These are phyloP conservation scores for Kwoniella bestiolae DNA, from an alignment of 768 basidiomycete genomes.

Conservation along the genomic window DNA sequence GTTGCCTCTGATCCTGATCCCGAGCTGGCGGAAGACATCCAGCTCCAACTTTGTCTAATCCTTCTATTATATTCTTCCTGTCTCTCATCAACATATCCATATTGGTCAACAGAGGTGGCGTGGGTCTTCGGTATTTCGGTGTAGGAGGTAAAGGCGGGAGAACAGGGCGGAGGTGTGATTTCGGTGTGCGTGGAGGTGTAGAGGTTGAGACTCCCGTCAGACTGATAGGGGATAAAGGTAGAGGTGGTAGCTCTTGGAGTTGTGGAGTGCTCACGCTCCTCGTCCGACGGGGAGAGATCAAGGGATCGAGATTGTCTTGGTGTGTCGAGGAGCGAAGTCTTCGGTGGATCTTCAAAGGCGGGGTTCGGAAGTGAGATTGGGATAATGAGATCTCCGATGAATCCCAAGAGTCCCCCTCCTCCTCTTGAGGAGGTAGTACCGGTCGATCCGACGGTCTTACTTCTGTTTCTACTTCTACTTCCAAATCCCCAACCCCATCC, in stretches of 20 bases:
- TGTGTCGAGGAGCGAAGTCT: not conserved
- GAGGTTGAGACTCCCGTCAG: not conserved
- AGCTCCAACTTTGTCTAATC: constrained; percentile 9
- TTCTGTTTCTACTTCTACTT: constrained; percentile 12
- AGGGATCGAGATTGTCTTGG: constrained; percentile 2
- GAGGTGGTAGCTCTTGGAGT: constrained; percentile 4
- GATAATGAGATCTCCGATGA: constrained; percentile 32
- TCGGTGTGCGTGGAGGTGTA: constrained; percentile 7
- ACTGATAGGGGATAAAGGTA: not conserved
- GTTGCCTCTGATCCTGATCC: constrained; percentile 3
- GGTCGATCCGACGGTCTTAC: constrained; percentile 3
- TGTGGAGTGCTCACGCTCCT: not conserved
- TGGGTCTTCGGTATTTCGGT: constrained; percentile 19
- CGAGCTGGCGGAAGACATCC: not conserved
- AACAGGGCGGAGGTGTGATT: constrained; percentile 3
- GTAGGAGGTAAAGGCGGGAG: constrained; percentile 14
- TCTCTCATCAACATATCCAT: not conserved
- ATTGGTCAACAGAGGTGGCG: constrained; percentile 8
- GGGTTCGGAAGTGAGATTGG: constrained; percentile 24
- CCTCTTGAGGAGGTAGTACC: not conserved
- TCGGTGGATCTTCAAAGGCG: constrained; percentile 3
- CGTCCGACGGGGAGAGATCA: not conserved
- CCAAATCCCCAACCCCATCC: constrained; percentile 18
- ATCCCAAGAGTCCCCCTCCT: constrained; percentile 23
- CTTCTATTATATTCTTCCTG: constrained; percentile 1